Base-by-base conservation (phyloP, 305 asterid genomes). In the Ajuga reptans region DNA sequence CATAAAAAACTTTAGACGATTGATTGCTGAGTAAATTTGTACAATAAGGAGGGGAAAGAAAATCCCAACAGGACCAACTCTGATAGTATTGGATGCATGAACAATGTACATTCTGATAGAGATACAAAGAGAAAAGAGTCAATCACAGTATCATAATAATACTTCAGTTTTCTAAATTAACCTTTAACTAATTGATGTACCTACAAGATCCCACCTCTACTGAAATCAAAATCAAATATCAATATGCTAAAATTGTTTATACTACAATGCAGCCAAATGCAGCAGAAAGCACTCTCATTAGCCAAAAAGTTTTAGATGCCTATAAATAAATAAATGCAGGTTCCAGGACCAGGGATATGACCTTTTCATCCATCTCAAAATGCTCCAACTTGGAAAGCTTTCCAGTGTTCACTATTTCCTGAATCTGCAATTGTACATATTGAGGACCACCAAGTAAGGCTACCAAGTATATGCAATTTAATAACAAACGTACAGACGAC, bases 331-430 rank as follows among this genome's bases (percentile, higher is more conserved):
- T 2, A 39, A 37, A 27, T 54, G 29, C 46, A 51, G 46, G 70
- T 54, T 74, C 61, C 41, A 65, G 56, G 67, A 53, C 68, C 14
- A 72, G 4, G 49, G 16, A 62, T n/a, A 66, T 14, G 68, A 90
- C 97, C 97, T 93, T 93, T 81, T 90, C 99, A 80, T 93, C 96
- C 59, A 70, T 86, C 88, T 89, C 91, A 66, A 93, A 93, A 78
- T 89, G 91, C 76, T 93, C 99, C 88, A 93, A 77, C 84, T 93
- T 93, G 71, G 96, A 85, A 37, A 93, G 91, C 87, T 83, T 93
- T 73, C 99, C 95, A 21, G 96, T 93, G 55, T 80, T 87, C 81
- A 89, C 86, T 79, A 93, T 93, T 89, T 93, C 97, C 84, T 85
- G 95, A 80, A 93, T 89, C 99, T 93, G 91, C 72, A 82, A 74